Evolutionary conservation across 768 basidiomycete species (phyloP), one percentile per base, ranked within the genome.

Genomic region (Tricholoma matsutake): DNA sequence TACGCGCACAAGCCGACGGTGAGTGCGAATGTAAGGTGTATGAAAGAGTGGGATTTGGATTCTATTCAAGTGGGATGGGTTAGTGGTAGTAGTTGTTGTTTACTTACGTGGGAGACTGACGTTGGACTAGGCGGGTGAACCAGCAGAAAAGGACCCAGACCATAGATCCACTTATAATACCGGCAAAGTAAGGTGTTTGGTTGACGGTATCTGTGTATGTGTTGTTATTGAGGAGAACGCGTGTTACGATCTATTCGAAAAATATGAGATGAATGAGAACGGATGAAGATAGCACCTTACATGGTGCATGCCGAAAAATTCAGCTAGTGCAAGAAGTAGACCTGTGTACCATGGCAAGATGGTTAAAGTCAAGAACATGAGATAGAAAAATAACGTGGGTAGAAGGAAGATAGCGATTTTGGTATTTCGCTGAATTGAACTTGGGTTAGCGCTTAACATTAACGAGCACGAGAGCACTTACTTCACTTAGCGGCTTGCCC

Each of bases 281-380:
- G n/a, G 4, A 79, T 18, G 8, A 45, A 22, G 1, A 43, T 1
- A 37, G 35, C 10, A 37, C 9, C 89, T 63, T 72, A 95, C 92
- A 68, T 97, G 91, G 69, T 98, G 96, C 91, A 96, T 92, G 52
- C 84, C 91, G 67, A 93, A 96, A 75, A 94, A 93, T 68, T 94
- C 87, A 0, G 90, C 93, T 69, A 88, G 78, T 0, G 92, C 90
- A 53, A 98, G 83, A 31, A 95, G 79, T 22, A 94, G 73, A 14
- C 90, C 92, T 2, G 91, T 90, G 73, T 96, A 98, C 88, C 93
- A 94, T 43, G 96, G 94, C 10, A 96, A 79, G 58, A 90, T 83
- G 49, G 86, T 84, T 61, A 96, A 76, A 10, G 93, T 94, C 72
- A 82, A 86, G 71, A 96, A 95, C 61, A 96, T 90, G 65, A 92